Evolutionary conservation across 1,139 yeast species (phyloP).

Genomic region (Geotrichum australiense): DNA sequence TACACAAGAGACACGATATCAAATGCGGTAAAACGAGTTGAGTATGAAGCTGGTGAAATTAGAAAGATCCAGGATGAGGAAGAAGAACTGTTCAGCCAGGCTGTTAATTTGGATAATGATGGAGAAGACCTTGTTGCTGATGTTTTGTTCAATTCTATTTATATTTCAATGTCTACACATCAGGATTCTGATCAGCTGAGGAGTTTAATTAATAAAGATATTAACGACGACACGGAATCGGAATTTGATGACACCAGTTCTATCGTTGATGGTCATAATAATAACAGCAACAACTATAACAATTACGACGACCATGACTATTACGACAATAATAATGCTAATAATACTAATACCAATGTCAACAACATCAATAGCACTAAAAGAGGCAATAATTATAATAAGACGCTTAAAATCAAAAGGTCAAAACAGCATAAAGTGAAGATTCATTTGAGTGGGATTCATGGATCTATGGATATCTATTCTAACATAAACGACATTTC

Average conservation of each 20-base stretch:
- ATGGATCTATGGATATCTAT: slow-evolving; percentile 42
- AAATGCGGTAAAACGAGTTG: slow-evolving; percentile 56
- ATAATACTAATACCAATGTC: slow-evolving; percentile 5
- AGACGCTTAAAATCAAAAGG: slow-evolving; percentile 50
- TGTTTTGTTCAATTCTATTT: slow-evolving; percentile 65
- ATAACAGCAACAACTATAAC: too few relatives aligned
- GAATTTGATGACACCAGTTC: slow-evolving; percentile 19
- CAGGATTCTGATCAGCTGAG: slow-evolving; percentile 44
- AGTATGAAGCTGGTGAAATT: slow-evolving; percentile 41
- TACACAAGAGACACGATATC: slow-evolving; percentile 62
- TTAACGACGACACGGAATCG: slow-evolving; percentile 30
- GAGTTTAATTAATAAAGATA: slow-evolving; percentile 46
- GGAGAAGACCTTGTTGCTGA: slow-evolving; percentile 46
- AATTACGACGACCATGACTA: slow-evolving; percentile 23
- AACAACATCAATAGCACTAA: slow-evolving; percentile 7
- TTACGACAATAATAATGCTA: slow-evolving; percentile 9
- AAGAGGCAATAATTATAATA: slow-evolving; percentile 18
- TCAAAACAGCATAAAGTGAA: slow-evolving; percentile 58
- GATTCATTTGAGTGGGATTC: slow-evolving; percentile 50
- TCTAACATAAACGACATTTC: slow-evolving; percentile 35
- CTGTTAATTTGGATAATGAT: slow-evolving; percentile 20
- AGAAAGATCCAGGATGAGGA: slow-evolving; percentile 19
- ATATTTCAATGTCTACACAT: slow-evolving; percentile 53
- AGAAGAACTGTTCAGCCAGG: slow-evolving; percentile 10
- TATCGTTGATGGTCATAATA: too few relatives aligned